These are phyloP conservation scores for Trichosporon sp. DNA, from an alignment of 1,284 basidiomycete species.

Conservation along the genomic window DNA sequence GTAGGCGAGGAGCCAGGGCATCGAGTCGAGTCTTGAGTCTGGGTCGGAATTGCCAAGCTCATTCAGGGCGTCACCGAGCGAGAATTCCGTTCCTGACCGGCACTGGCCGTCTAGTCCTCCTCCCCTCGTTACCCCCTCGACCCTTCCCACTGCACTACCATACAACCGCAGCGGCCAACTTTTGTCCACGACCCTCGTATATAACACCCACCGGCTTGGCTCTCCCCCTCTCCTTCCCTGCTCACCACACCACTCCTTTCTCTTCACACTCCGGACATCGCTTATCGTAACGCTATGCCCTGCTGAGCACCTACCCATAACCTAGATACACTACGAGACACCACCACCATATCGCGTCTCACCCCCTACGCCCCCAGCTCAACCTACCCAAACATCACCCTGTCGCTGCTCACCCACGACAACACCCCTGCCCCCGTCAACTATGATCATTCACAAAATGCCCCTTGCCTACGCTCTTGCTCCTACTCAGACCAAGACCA, in stretches of 20 bases:
- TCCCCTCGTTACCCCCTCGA: neutral
- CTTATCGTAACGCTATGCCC: slow-evolving; percentile 3
- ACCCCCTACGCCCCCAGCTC: slow-evolving; percentile 1
- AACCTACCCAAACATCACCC: neutral
- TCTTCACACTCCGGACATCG: slow-evolving; percentile 1
- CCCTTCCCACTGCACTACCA: neutral
- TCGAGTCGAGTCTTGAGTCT: slow-evolving; percentile 10
- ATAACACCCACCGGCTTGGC: slow-evolving; percentile 1
- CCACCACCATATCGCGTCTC: neutral
- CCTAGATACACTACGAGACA: neutral
- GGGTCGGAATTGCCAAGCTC: slow-evolving; percentile 17
- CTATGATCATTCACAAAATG: slow-evolving; percentile 13
- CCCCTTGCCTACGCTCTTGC: slow-evolving; percentile 13
- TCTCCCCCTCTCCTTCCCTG: neutral
- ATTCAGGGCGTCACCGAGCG: neutral
- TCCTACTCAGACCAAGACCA: neutral
- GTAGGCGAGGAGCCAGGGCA: no score
- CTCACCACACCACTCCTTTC: neutral
- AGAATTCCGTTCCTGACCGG: slow-evolving; percentile 19
- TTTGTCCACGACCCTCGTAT: neutral
- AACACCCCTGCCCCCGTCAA: neutral
- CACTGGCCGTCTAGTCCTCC: slow-evolving; percentile 12
- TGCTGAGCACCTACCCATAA: neutral
- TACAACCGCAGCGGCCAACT: neutral
- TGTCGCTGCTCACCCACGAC: slow-evolving; percentile 17